Base-by-base conservation (phyloP, 305 asterid genomes). In the Fraxinus ornus region DNA sequence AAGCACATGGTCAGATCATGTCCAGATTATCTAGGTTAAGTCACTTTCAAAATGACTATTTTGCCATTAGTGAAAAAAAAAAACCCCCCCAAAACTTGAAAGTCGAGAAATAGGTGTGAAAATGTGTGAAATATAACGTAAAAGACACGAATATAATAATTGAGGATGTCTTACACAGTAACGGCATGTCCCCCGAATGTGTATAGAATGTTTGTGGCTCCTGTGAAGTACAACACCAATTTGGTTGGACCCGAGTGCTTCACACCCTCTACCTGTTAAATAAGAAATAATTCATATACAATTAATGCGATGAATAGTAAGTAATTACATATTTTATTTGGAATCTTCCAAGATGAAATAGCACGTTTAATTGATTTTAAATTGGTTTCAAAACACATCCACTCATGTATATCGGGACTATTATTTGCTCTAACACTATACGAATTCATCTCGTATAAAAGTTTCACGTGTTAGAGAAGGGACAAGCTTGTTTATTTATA, bases 101-200 rank as follows among this genome's bases (percentile, higher is more conserved):
- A 6, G 21, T 49, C 62, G 62, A 49, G 62, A 17, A 5, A 35
- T 5, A 5, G 7, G 37, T 35, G 37, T 35, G 37, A 35, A 35
- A 35, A 35, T 24, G 26, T 71, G 30, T n/a, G 49, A 30, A 4
- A 57, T 19, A 60, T 21, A 60, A 60, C 70, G 70, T 21, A 47
- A 68, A 30, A 66, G 19, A 76, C 39, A 68, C 36, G 74, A 66
- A 66, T 66, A 66, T 66, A 12, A 77, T 52, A 41, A 37, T 37
- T 71, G 44, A 66, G 60, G 73, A 73, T 81, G 68, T 70, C 89
- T 89, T 86, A 87, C 89, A 82, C 87, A 19, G 90, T 83, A 28
- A 85, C 86, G 49, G 89, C 89, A 79, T 84, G 92, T 62, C 88
- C 89, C 75, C 90, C 90, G 26, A 85, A 89, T 24, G 86, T 89